Evolutionary conservation across 1,139 yeast species (phyloP).

Genomic region (Diutina pseudorugosa): DNA sequence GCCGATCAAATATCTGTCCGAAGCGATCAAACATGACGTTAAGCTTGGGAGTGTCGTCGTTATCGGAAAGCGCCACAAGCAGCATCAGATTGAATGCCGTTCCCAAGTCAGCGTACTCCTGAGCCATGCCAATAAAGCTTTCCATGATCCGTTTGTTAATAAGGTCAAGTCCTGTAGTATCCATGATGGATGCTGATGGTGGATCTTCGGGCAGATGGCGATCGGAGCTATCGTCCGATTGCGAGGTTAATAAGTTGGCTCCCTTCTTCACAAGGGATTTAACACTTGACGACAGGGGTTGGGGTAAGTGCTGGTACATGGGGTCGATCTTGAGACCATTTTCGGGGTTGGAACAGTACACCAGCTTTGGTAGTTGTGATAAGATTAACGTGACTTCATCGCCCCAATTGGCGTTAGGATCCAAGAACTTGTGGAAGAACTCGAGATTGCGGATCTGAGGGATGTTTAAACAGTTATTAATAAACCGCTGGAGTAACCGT

Average conservation of each 20-base stretch:
- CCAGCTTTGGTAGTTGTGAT: conserved; percentile 30
- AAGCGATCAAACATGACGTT: conserved; percentile 44
- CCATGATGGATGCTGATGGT: neutral
- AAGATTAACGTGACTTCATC: conserved; percentile 32
- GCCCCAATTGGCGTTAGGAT: conserved; percentile 75
- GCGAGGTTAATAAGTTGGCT: neutral
- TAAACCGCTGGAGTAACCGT: conserved; percentile 63
- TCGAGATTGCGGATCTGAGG: conserved; percentile 44
- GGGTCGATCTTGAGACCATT: conserved; percentile 40
- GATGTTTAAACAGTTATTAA: conserved; percentile 61
- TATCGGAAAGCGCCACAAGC: conserved; percentile 17
- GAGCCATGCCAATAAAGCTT: conserved; percentile 49
- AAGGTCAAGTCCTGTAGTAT: conserved; percentile 33
- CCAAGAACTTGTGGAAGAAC: conserved; percentile 66
- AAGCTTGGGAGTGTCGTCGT: conserved; percentile 24
- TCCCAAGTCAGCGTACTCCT: conserved; percentile 61
- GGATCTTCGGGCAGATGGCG: neutral
- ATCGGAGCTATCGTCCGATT: neutral
- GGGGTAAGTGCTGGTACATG: conserved; percentile 53
- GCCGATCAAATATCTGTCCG: conserved; percentile 73
- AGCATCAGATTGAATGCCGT: conserved; percentile 65
- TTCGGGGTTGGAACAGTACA: conserved; percentile 44
- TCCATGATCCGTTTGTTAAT: conserved; percentile 54
- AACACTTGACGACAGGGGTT: conserved; percentile 22
- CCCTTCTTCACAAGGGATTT: neutral